Base-by-base conservation (phyloP, 2,329 filamentous ascomycete species). In the Alternaria burnsii region DNA sequence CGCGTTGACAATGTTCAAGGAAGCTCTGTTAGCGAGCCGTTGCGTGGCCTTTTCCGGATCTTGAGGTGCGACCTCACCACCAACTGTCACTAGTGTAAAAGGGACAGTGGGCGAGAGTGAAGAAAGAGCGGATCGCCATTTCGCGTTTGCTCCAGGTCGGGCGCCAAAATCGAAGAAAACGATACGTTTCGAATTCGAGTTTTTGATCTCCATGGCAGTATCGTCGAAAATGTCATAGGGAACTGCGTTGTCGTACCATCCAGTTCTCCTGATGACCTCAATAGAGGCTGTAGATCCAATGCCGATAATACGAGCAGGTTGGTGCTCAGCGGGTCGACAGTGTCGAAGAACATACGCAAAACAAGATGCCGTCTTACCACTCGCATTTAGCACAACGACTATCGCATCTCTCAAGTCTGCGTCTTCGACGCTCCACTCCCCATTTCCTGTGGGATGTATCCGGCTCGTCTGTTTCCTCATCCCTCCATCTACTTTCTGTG, bases 91-190 rank as follows among this genome's bases (percentile, higher is more conserved):
- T 38, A 59, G 58, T 1, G 52, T 58, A 12, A 68, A 66, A 3
- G 62, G 60, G 1, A 63, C 32, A 4, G 34, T 41, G 11, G 36
- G 36, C 5, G 41, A 24, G 1, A 52, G 24, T 0, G 55, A 40
- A 1, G 58, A 55, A 0, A 71, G 50, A 5, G 58, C 50, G 1
- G 44, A n/a, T 5, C 51, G 56, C 65, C 67, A 73, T 2, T 55
- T 20, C 10, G 56, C 32, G 3, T 26, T 46, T 24, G 57, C 58
- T n/a, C 66, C 66, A 7, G 40, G 43, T 6, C 71, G 56, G 11
- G 64, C 65, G 20, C 70, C 71, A 28, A 73, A 74, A 52, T 74
- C 69, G 30, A 73, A 22, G 18, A 71, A 43, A 2, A 70, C 51
- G 3, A 68, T 52, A 12, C 69, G 61, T 3, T 48, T 28, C 3